Percentiles rank a stretch among this genome's conserved stretches.
Conservation (phyloP, 2,329 filamentous ascomycete species). For the Ophiognomonia clavigignenti-juglandacearum region DNA sequence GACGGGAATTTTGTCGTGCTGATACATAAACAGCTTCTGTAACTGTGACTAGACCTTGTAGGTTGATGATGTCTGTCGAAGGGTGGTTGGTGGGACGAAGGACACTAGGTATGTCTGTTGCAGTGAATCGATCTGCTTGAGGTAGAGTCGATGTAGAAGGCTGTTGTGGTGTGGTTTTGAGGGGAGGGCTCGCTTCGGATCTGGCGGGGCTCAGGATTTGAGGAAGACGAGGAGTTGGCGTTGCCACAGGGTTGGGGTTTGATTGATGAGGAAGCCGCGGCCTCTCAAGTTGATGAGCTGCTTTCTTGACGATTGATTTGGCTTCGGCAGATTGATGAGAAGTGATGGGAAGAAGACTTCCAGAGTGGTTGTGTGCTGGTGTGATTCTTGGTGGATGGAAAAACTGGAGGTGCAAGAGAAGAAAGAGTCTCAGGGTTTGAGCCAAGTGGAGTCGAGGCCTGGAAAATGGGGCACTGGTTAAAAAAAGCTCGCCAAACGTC, state of each 20-base stretch:
- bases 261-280: neutral
- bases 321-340: neutral
- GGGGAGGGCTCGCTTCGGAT: neutral
- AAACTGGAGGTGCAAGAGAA: too few species aligned
- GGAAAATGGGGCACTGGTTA: too few species aligned
- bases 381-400: too few species aligned
- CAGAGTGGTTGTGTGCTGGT: too few species aligned
- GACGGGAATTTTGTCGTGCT: slow-evolving; percentile 85
- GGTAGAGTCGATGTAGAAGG: slow-evolving; percentile 1
- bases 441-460: too few species aligned
- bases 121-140: neutral
- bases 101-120: neutral
- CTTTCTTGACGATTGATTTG: neutral
- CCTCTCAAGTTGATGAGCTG: neutral
- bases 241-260: neutral
- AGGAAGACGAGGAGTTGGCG: neutral
- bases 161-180: slow-evolving; percentile 3
- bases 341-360: slow-evolving; percentile 1
- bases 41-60: slow-evolving; percentile 11
- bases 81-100: too few species aligned
- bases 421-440: too few species aligned
- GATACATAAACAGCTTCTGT: slow-evolving; percentile 88
- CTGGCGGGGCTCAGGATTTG: neutral
- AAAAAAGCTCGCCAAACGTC: too few species aligned
- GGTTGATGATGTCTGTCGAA: too few species aligned